These are phyloP conservation scores for Helichrysum umbraculigerum DNA, from an alignment of 129 eudicot species.

Conservation along the genomic window DNA sequence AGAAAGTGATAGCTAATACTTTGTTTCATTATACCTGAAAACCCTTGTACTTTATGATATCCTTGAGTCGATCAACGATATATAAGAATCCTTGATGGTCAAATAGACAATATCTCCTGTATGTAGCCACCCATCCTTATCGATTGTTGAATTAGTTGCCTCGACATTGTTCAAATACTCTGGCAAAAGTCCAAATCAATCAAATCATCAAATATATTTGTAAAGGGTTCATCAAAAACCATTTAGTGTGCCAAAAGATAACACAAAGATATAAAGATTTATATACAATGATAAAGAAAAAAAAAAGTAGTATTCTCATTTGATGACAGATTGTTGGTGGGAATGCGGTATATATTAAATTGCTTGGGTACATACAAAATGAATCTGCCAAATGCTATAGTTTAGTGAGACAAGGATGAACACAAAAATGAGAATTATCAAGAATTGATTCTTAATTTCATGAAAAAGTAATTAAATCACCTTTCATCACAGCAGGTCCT, in stretches of 20 bases:
- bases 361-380: too few relatives aligned
- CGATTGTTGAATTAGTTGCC: conserved; percentile 55
- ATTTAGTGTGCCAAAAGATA: too few relatives aligned
- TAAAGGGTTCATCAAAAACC: too few relatives aligned
- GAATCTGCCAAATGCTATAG: too few relatives aligned
- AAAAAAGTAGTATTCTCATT: too few relatives aligned
- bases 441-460: not conserved
- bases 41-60: conserved; percentile 52
- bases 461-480: conserved; percentile 26
- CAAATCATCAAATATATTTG: not conserved
- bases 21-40: conserved; percentile 41
- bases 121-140: conserved; percentile 75
- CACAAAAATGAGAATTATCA: not conserved
- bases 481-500: conserved; percentile 71
- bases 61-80: conserved; percentile 65
- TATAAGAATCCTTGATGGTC: conserved; percentile 67
- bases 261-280: too few relatives aligned
- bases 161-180: conserved; percentile 66
- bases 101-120: conserved; percentile 78
- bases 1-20: not conserved
- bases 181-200: conserved; percentile 9
- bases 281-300: too few relatives aligned
- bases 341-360: too few relatives aligned
- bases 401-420: conserved; percentile 23
- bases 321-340: too few relatives aligned